phyloP scores from a whole-genome alignment of 164 flowering plant species.

The Macadamia integrifolia region DNA sequence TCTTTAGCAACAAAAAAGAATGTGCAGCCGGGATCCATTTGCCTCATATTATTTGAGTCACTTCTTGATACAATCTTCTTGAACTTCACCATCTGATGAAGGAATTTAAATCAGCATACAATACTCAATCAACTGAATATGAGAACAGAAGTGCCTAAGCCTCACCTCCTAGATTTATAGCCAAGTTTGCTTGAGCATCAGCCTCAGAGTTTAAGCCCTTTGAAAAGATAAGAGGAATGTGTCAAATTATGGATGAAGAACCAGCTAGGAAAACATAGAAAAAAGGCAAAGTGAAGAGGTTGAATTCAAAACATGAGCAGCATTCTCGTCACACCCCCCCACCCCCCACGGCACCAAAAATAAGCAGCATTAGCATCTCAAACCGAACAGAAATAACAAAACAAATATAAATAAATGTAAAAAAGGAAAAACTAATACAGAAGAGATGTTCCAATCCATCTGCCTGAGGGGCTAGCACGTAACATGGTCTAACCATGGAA shows the following conservation, averaged over 20 bases:
- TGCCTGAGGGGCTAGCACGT: no score
- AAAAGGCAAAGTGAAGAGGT: not conserved
- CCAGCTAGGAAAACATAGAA: not conserved
- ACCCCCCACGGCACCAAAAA: no score
- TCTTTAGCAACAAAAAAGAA: not conserved
- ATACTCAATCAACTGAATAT: not conserved
- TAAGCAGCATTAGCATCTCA: no score
- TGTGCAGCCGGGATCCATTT: not conserved
- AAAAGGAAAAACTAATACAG: no score
- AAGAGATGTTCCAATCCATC: no score
- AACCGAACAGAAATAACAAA: no score
- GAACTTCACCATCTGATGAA: constrained; percentile 59
- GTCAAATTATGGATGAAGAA: not conserved
- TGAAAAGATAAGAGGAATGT: not conserved
- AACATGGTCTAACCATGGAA: no score
- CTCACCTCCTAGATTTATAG: constrained; percentile 53
- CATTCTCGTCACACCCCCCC: no score
- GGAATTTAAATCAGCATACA: not conserved
- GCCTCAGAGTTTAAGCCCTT: constrained; percentile 73
- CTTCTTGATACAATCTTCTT: constrained; percentile 25
- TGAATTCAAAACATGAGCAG: no score
- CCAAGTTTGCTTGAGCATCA: constrained; percentile 85
- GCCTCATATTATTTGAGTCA: not conserved
- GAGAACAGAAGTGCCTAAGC: not conserved
- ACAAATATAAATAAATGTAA: no score